Evolutionary conservation across 257 asterid genomes (phyloP), one percentile per base, ranked within the genome.

Genomic region (Plectranthus barbatus): DNA sequence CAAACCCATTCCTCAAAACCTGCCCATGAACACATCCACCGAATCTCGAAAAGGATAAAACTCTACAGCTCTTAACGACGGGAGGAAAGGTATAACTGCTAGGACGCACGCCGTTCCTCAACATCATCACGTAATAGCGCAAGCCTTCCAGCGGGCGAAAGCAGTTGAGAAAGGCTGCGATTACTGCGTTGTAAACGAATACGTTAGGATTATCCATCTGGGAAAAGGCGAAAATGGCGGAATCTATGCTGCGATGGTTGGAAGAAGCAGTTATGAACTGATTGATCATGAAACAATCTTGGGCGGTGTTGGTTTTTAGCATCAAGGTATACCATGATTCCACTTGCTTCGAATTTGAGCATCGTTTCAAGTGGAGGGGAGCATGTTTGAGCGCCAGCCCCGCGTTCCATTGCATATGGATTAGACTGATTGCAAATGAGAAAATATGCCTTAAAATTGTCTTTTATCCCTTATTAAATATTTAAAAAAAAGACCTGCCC

Each of bases 251-350:
- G 55, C 60, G 72, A 50, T 78, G 41, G 14, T 36, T 68, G 81
- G 95, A 77, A 73, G 86, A 88, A 24, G 89, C 80, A 12, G 84
- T 69, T 51, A 89, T 79, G 72, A 76, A 86, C 58, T 86, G 91
- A 56, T 89, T 89, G 62, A 81, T 63, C 77, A 83, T 56, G 74
- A 90, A 84, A 64, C 90, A 84, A 70, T 90, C 91, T 77, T 81
- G 83, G 46, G 71, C 56, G 20, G 82, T 50, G 62, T 76, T 72
- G 70, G 45, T 72, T 68, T 84, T 89, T 70, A 78, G 69, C 77
- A 89, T 69, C 31, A 77, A 15, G 12, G 68, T 69, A 51, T 81
- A 86, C 69, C 86, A 65, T 50, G 86, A 81, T 69, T 84, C 91
- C 70, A 86, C 53, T 53, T 80, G 80, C 73, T 73, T 80, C 68